These are phyloP conservation scores for Alternaria conjuncta DNA, from an alignment of 2,329 filamentous ascomycete genomes.

Conservation along the genomic window DNA sequence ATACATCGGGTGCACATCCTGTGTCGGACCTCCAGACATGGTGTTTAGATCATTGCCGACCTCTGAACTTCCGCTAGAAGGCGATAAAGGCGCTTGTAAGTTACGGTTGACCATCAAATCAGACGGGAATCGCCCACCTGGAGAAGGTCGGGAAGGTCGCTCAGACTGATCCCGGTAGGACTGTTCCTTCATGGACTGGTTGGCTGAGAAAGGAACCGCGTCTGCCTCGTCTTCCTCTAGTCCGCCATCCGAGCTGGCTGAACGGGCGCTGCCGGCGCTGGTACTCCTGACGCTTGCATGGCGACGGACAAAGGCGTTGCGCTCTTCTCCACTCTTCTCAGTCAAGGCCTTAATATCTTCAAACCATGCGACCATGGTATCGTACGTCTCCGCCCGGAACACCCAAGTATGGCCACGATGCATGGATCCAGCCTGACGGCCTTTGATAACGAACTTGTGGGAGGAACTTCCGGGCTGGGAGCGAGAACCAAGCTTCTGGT, in stretches of 20 bases:
- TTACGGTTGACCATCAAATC: conserved; percentile 87
- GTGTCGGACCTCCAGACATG: conserved; percentile 61
- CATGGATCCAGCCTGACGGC: conserved; percentile 89
- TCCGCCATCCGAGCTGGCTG: conserved; percentile 54
- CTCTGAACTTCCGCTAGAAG: conserved; percentile 80
- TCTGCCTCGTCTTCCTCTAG: conserved; percentile 66
- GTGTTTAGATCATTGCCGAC: conserved; percentile 67
- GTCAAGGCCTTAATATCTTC: conserved; percentile 90
- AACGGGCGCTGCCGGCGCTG: conserved; percentile 66
- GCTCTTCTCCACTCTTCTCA: conserved; percentile 86
- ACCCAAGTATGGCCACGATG: conserved; percentile 79
- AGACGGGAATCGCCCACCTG: conserved; percentile 96
- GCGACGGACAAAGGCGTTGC: conserved; percentile 82
- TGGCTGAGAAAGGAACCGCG: conserved; percentile 68
- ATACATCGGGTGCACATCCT: conserved; percentile 46
- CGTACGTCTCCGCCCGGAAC: conserved; percentile 73
- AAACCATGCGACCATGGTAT: conserved; percentile 98
- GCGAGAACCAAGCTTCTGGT: conserved; percentile 94
- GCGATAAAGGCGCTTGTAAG: conserved; percentile 79
- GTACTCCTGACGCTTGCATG: conserved; percentile 80
- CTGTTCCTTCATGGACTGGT: conserved; percentile 53
- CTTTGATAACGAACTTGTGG: conserved; percentile 98
- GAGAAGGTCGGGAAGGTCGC: conserved; percentile 73
- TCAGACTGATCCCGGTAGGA: conserved; percentile 42
- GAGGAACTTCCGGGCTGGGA: conserved; percentile 82